These are phyloP conservation scores for Wickerhamiella siamensis DNA, from an alignment of 805 yeast genomes.

Conservation along the genomic window DNA sequence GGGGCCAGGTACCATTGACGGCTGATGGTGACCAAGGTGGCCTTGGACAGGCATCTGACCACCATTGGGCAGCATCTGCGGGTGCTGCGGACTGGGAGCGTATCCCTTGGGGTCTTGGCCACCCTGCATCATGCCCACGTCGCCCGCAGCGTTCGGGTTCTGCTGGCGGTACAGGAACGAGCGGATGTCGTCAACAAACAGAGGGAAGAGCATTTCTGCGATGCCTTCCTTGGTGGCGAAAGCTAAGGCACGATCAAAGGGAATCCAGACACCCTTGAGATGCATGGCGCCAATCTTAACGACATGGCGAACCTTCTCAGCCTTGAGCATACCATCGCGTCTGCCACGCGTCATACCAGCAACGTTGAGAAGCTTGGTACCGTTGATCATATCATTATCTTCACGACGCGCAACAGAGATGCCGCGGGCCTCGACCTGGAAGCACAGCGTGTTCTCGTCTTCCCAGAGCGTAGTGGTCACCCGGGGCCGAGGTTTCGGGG, in stretches of 20 bases:
- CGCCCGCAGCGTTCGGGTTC: constrained; percentile 7
- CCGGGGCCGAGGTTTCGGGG: constrained; percentile 26
- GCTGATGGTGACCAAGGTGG: background rate
- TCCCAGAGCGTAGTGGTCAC: constrained; percentile 83
- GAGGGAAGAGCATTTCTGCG: constrained; percentile 51
- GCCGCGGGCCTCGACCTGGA: constrained; percentile 71
- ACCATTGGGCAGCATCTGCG: constrained; percentile 1
- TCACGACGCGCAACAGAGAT: constrained; percentile 71
- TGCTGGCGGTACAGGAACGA: constrained; percentile 11
- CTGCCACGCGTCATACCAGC: constrained; percentile 81
- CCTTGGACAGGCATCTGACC: background rate
- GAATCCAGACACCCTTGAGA: constrained; percentile 83
- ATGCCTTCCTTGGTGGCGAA: constrained; percentile 72
- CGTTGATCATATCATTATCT: constrained; percentile 80
- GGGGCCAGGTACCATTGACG: background rate
- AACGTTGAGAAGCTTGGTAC: constrained; percentile 69
- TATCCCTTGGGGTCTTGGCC: background rate
- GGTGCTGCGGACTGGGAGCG: constrained; percentile 5
- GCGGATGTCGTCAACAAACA: constrained; percentile 55
- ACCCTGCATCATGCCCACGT: background rate
- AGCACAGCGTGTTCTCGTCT: constrained; percentile 71
- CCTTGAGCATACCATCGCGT: constrained; percentile 73
- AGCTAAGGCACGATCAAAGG: constrained; percentile 67
- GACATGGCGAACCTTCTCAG: constrained; percentile 64
- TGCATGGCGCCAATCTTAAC: constrained; percentile 82